phyloP scores from a whole-genome alignment of 2,329 filamentous ascomycete genomes.

The Dothideomycetidae sp. region DNA sequence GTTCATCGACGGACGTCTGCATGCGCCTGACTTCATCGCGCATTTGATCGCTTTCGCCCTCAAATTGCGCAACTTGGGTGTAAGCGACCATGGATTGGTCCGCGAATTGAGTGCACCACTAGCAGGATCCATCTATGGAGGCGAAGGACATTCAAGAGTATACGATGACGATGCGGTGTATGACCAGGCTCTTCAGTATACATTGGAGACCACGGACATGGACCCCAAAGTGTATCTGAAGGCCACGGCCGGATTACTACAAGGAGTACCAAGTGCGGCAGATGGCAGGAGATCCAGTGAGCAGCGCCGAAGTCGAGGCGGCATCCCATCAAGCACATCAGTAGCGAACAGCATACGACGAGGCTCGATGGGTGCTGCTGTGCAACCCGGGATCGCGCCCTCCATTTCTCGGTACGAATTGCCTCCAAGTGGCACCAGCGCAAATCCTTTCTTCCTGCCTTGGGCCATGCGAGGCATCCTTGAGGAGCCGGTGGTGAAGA shows the following conservation, averaged over 20 bases:
- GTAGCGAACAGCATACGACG: conserved; percentile 23
- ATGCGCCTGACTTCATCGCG: conserved; percentile 85
- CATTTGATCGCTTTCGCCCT: conserved; percentile 86
- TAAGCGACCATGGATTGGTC: conserved; percentile 85
- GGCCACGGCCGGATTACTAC: conserved; percentile 8
- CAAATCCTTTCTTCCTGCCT: conserved; percentile 81
- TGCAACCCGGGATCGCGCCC: conserved; percentile 20
- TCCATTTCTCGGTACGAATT: conserved; percentile 29
- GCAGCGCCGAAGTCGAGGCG: conserved; percentile 16
- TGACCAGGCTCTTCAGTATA: conserved; percentile 39
- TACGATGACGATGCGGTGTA: conserved; percentile 87
- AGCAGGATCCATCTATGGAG: conserved; percentile 79
- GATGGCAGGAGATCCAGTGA: conserved; percentile 11
- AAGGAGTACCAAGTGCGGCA: conserved; percentile 14
- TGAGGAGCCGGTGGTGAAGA: conserved; percentile 82
- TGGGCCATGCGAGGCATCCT: conserved; percentile 92
- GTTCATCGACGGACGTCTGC: conserved; percentile 84
- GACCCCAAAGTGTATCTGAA: conserved; percentile 6
- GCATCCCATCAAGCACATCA: conserved; percentile 18
- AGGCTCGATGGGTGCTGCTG: conserved; percentile 16
- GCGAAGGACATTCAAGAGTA: conserved; percentile 83
- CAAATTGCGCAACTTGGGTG: conserved; percentile 83
- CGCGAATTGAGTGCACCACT: conserved; percentile 78
- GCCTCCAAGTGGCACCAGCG: conserved; percentile 24
- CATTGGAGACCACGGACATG: conserved; percentile 32